Percentiles rank a stretch among this genome's conserved stretches.
Evolutionary conservation across 2,329 filamentous ascomycete genomes (phyloP).

Genomic region (Alternaria sp.): DNA sequence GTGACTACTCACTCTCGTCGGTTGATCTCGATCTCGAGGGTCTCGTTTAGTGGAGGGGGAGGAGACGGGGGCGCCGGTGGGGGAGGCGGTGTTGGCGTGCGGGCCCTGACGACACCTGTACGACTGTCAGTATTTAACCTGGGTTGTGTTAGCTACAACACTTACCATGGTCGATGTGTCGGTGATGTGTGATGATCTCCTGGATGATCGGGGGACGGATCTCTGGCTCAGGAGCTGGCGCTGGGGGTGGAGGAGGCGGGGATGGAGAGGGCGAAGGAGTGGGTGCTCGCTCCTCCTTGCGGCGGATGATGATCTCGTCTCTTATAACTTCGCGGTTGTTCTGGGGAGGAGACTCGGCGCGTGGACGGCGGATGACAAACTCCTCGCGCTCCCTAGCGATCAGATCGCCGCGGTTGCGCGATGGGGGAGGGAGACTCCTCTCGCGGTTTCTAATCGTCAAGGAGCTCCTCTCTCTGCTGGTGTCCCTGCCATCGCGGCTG

Average conservation of each 20-base stretch:
- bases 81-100: slow-evolving; percentile 58
- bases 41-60: slow-evolving; percentile 57
- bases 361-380: slow-evolving; percentile 48
- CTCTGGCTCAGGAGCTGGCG: slow-evolving; percentile 67
- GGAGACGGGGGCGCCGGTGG: slow-evolving; percentile 52
- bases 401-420: slow-evolving; percentile 42
- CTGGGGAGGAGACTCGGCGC: slow-evolving; percentile 43
- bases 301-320: slow-evolving; percentile 53
- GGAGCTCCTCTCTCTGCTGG: slow-evolving; percentile 44
- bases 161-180: slow-evolving; percentile 85
- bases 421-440: slow-evolving; percentile 46
- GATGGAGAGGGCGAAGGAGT: slow-evolving; percentile 61
- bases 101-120: slow-evolving; percentile 54
- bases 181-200: slow-evolving; percentile 87
- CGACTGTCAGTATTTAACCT: slow-evolving; percentile 5
- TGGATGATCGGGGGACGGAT: slow-evolving; percentile 81
- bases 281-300: slow-evolving; percentile 54
- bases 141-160: slow-evolving; percentile 1
- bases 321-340: slow-evolving; percentile 46
- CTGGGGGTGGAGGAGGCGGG: slow-evolving; percentile 52
- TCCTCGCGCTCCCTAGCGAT: slow-evolving; percentile 51
- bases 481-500: slow-evolving; percentile 42
- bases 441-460: slow-evolving; percentile 44
- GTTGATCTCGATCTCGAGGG: slow-evolving; percentile 63
- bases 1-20: slow-evolving; percentile 53